Conservation (phyloP, 352 stramenopile genomes). For the Pythium rishiriense region DNA sequence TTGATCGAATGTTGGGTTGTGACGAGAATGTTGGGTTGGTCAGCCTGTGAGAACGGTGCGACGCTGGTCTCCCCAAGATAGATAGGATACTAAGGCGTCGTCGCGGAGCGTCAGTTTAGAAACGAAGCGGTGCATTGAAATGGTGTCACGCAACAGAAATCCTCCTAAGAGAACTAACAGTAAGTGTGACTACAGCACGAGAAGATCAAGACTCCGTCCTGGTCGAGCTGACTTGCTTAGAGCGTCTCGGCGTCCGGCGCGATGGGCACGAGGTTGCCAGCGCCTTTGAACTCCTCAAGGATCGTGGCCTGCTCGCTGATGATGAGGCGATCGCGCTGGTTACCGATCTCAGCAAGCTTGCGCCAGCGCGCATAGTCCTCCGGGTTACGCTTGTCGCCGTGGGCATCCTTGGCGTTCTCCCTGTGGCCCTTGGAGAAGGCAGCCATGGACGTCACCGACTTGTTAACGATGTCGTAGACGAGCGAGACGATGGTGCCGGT, state of each 20-base stretch:
- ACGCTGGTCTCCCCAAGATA: too few relatives aligned
- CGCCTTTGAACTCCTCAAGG: conserved; percentile 40
- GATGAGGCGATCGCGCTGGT: conserved; percentile 47
- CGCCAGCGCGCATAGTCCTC: conserved; percentile 53
- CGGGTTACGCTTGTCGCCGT: conserved; percentile 62
- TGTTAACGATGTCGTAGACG: conserved; percentile 50
- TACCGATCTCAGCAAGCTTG: conserved; percentile 46
- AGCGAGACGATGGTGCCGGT: conserved; percentile 53
- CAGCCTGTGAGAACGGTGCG: too few relatives aligned
- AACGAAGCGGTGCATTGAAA: too few relatives aligned
- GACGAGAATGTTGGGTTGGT: too few relatives aligned
- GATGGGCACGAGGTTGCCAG: conserved; percentile 48
- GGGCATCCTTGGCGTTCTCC: conserved; percentile 43
- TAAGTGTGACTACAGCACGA: too few relatives aligned
- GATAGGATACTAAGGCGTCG: too few relatives aligned
- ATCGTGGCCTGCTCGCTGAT: conserved; percentile 53
- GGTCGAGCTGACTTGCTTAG: too few relatives aligned
- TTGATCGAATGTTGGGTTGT: too few relatives aligned
- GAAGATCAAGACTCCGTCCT: too few relatives aligned
- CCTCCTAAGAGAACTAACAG: too few relatives aligned
- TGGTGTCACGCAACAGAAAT: too few relatives aligned
- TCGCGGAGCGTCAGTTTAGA: too few relatives aligned
- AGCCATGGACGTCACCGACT: conserved; percentile 55
- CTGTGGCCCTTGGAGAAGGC: conserved; percentile 60
- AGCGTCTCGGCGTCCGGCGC: conserved; percentile 41